phyloP scores from a whole-genome alignment of 805 yeast species.

The Phaffomyces antillensis region DNA sequence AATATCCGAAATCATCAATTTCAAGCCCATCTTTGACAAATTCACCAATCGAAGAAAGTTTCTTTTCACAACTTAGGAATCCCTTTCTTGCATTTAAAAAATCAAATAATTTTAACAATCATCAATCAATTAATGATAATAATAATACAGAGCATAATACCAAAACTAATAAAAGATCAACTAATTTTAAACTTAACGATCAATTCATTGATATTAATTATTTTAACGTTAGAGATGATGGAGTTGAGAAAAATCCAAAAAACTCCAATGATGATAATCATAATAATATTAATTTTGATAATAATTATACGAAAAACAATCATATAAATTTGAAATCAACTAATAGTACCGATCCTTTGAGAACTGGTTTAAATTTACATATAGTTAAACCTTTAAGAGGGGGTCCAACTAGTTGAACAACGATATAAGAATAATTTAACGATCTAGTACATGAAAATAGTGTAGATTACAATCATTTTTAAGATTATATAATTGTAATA shows the following conservation, averaged over 20 bases:
- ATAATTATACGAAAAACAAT: too few relatives aligned
- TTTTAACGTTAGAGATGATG: background rate
- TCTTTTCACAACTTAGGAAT: constrained; percentile 13
- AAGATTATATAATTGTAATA: too few relatives aligned
- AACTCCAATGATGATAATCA: background rate
- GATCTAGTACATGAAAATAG: too few relatives aligned
- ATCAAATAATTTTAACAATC: background rate
- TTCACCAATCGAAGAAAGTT: background rate
- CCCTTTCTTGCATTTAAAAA: constrained; percentile 8
- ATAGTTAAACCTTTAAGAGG: constrained; percentile 61
- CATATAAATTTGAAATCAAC: too few relatives aligned
- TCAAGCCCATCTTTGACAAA: background rate
- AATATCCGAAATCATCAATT: constrained; percentile 1
- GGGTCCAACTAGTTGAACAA: constrained; percentile 7
- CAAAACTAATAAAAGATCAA: background rate
- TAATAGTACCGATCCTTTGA: constrained; percentile 1
- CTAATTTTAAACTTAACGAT: background rate
- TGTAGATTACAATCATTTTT: too few relatives aligned
- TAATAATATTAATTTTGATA: background rate
- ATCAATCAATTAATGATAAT: background rate
- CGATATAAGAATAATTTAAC: background rate
- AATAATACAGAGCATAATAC: background rate
- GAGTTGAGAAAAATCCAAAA: background rate
- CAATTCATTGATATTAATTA: background rate
- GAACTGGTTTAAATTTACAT: constrained; percentile 45